A percentile compares a stretch with the other conserved stretches of the same genome.
Evolutionary conservation across 2,329 filamentous ascomycete species (phyloP).

Genomic region (Bipolaris victoriae): DNA sequence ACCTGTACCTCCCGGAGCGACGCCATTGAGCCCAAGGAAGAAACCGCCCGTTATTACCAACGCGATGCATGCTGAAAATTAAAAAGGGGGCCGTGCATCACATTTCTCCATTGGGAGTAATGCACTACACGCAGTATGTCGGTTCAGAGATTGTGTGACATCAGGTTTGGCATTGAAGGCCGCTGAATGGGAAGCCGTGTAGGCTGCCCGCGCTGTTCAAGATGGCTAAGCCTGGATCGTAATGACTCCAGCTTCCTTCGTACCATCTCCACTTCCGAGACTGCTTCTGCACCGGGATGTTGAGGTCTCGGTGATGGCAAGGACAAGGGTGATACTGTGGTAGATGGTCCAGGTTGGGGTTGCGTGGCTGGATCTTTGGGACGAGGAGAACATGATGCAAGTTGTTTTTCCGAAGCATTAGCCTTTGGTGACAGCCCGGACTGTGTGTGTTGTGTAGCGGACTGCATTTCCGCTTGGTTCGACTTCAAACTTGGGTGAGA

Average conservation of each 20-base stretch:
- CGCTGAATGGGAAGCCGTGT: background rate
- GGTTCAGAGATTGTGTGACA: background rate
- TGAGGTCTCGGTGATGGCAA: background rate
- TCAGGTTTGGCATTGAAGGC: constrained; percentile 4
- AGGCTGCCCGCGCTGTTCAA: background rate
- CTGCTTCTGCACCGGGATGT: background rate
- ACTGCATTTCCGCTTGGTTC: background rate
- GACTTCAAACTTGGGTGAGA: background rate
- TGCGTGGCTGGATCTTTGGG: background rate
- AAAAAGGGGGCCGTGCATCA: too few relatives aligned
- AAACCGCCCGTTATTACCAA: background rate
- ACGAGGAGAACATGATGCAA: background rate
- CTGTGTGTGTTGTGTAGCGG: background rate
- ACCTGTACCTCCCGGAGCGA: background rate
- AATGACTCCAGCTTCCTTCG: constrained; percentile 3
- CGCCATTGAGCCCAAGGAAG: background rate
- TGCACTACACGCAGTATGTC: background rate
- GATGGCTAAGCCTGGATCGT: background rate
- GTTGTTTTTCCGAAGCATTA: background rate
- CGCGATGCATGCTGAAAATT: background rate
- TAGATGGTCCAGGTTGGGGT: background rate
- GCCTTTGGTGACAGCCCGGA: background rate
- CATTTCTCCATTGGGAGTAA: background rate
- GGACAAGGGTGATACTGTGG: background rate
- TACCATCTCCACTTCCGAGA: background rate